These are phyloP conservation scores for Gyrodon lividus DNA, from an alignment of 768 basidiomycete genomes.

Conservation along the genomic window DNA sequence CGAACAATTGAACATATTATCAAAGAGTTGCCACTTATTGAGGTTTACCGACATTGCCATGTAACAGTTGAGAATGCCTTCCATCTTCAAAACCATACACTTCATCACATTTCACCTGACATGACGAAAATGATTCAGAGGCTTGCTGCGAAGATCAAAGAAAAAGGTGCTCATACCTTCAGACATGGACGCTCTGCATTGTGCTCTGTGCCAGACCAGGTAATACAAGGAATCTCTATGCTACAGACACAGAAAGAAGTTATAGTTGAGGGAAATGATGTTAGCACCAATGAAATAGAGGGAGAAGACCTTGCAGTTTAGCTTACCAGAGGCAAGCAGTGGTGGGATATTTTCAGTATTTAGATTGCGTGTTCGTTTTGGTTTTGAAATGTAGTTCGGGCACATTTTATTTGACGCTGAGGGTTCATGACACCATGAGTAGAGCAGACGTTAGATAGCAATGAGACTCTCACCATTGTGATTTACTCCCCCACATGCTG, in stretches of 20 bases:
- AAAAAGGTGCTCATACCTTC: no score
- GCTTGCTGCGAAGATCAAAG: not conserved
- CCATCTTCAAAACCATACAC: constrained; percentile 23
- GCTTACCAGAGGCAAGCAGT: not conserved
- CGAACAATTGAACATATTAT: constrained; percentile 10
- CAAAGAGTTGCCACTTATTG: constrained; percentile 15
- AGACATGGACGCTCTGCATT: not conserved
- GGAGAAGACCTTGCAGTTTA: not conserved
- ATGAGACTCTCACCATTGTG: no score
- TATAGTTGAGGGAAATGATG: not conserved
- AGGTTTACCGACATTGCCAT: constrained; percentile 8
- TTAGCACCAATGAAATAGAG: not conserved
- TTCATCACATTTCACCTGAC: constrained; percentile 27
- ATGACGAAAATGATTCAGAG: constrained; percentile 26
- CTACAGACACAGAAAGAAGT: not conserved
- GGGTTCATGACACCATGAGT: not conserved
- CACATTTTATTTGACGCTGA: not conserved
- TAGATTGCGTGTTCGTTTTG: not conserved
- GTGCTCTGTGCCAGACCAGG: not conserved
- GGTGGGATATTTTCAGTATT: not conserved
- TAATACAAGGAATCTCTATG: not conserved
- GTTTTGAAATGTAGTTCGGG: not conserved
- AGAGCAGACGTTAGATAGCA: not conserved
- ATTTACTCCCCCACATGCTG: not conserved
- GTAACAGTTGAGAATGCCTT: constrained; percentile 19